phyloP scores from a whole-genome alignment of 208 protist species.

The Leishmania turanica region DNA sequence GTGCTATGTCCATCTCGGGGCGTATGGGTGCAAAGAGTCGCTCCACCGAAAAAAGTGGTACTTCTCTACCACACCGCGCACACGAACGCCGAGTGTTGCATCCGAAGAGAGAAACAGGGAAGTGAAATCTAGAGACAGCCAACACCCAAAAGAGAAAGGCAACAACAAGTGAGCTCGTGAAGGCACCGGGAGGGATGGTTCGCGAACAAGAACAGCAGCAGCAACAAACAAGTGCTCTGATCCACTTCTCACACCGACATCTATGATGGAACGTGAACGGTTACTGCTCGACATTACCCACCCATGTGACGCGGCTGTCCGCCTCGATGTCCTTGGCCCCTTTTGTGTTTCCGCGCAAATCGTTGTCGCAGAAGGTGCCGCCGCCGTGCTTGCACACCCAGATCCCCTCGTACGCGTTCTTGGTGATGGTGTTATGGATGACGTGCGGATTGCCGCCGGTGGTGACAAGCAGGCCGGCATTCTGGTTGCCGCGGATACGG shows the following conservation, averaged over 20 bases:
- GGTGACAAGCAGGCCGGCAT: slow-evolving; percentile 88
- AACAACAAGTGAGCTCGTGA: background rate
- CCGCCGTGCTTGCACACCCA: slow-evolving; percentile 88
- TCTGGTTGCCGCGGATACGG: slow-evolving; percentile 66
- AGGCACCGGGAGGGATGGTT: background rate
- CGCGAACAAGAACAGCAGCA: too few relatives aligned
- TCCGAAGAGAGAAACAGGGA: background rate
- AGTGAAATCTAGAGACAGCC: background rate
- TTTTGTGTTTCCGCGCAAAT: slow-evolving; percentile 80
- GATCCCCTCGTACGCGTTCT: slow-evolving; percentile 87
- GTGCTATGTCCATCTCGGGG: background rate
- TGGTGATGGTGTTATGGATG: slow-evolving; percentile 67
- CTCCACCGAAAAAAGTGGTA: background rate
- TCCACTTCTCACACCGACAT: background rate
- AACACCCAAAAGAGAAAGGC: background rate
- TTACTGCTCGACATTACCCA: slow-evolving; percentile 60
- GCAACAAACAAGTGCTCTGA: background rate
- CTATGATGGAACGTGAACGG: background rate
- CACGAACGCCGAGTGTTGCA: background rate
- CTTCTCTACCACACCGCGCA: background rate
- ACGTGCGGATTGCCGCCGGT: slow-evolving; percentile 68
- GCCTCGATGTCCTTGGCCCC: slow-evolving; percentile 79
- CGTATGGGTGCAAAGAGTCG: background rate
- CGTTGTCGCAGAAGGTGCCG: slow-evolving; percentile 81
- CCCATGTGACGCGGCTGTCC: slow-evolving; percentile 55